Evolutionary conservation across 2,329 filamentous ascomycete genomes (phyloP).

Genomic region (Cyphellophora europaea): DNA sequence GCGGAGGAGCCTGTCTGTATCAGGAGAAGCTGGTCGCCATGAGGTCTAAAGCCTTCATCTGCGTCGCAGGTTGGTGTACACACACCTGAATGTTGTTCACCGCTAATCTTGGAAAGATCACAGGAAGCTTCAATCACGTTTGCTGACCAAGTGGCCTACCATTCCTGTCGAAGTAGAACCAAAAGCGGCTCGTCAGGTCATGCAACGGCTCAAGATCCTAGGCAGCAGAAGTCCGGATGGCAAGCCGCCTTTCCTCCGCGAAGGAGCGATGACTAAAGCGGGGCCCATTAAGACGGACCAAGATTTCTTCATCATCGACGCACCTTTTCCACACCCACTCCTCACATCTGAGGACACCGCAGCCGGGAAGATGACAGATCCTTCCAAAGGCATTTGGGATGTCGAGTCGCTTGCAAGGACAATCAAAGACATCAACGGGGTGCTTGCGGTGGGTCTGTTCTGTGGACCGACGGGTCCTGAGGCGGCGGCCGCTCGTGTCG

Average conservation of each 20-base stretch:
- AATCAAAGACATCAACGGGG: constrained; percentile 74
- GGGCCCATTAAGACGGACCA: constrained; percentile 81
- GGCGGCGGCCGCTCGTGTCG: constrained; percentile 48
- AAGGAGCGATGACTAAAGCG: constrained; percentile 65
- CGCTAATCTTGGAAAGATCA: constrained; percentile 62
- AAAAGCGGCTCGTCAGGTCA: constrained; percentile 67
- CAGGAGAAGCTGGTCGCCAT: constrained; percentile 95
- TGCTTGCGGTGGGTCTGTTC: constrained; percentile 89
- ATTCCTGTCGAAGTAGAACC: constrained; percentile 94
- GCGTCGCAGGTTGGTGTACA: constrained; percentile 79
- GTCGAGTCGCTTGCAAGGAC: constrained; percentile 63
- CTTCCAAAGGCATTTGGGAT: constrained; percentile 65
- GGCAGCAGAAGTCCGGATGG: constrained; percentile 58
- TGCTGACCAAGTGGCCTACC: constrained; percentile 67
- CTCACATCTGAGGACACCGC: constrained; percentile 51
- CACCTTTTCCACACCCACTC: constrained; percentile 65
- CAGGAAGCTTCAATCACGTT: constrained; percentile 71
- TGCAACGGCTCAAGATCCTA: constrained; percentile 60
- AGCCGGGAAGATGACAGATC: constrained; percentile 40
- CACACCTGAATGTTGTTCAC: too few species aligned
- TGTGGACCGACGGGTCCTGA: constrained; percentile 69
- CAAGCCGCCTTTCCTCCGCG: constrained; percentile 44
- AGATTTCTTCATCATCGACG: constrained; percentile 83
- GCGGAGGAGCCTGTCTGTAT: constrained; percentile 92
- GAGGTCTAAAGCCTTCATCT: constrained; percentile 74